A percentile compares a stretch with the other conserved stretches of the same genome.
Evolutionary conservation across 805 yeast species (phyloP).

Genomic region (Candida vaughaniae): DNA sequence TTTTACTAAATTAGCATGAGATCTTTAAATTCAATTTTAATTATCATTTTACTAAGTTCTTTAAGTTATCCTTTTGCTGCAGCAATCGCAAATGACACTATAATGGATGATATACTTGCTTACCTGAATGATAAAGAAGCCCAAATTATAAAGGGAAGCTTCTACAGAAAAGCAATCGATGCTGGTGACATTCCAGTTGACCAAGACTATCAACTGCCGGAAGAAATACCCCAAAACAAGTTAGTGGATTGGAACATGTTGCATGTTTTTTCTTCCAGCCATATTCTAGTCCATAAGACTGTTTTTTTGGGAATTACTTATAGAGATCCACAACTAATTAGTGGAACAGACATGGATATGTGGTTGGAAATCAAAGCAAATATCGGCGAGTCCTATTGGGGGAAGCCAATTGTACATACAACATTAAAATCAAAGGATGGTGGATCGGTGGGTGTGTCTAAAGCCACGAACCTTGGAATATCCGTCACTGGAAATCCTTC

Average conservation of each 20-base stretch:
- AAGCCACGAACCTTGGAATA: slow-evolving; percentile 2
- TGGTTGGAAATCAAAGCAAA: slow-evolving; percentile 13
- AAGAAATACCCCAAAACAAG: slow-evolving; percentile 5
- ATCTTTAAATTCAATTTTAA: too few relatives aligned
- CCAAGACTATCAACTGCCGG: neutral
- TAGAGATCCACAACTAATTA: neutral
- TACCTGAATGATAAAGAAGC: too few relatives aligned
- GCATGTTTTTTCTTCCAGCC: slow-evolving; percentile 6
- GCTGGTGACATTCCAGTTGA: neutral
- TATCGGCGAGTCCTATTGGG: neutral
- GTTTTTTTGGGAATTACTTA: slow-evolving; percentile 3
- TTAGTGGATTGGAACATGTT: slow-evolving; percentile 9
- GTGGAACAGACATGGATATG: neutral
- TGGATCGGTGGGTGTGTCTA: slow-evolving; percentile 3
- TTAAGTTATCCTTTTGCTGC: too few relatives aligned
- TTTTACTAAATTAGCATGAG: too few relatives aligned
- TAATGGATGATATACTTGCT: too few relatives aligned
- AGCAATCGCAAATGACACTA: too few relatives aligned
- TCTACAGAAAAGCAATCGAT: too few relatives aligned
- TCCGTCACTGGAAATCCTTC: neutral
- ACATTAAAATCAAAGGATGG: slow-evolving; percentile 4
- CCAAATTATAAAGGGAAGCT: neutral
- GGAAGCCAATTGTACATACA: slow-evolving; percentile 6
- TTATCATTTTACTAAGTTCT: too few relatives aligned
- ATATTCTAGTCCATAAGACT: slow-evolving; percentile 10